Base-by-base conservation (phyloP, 345 rosid species). In the Brassica cretica region DNA sequence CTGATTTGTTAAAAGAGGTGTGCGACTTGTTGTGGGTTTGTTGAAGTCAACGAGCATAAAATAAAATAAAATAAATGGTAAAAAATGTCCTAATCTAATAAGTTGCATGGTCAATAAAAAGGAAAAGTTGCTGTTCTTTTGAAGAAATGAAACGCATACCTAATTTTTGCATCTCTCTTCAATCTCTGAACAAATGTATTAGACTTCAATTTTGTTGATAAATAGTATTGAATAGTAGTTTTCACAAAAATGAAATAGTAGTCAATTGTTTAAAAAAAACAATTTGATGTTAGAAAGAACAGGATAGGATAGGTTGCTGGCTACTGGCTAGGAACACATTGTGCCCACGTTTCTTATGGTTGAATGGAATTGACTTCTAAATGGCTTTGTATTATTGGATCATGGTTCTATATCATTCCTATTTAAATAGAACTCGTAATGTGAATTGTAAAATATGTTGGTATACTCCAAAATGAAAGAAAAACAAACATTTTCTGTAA, bases 331-430 rank as follows among this genome's bases (percentile, higher is more conserved):
- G 55, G 29, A 56, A 37, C 51, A 39, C 7, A 49, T 2, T 37
- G 24, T 49, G 35, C 41, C 39, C 56, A 72, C 63, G 67, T 78
- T 55, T 59, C 29, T 49, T 30, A 60, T 29, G 65, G 70, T 74
- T 63, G 71, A 74, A 74, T 27, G 19, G 67, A 68, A 62, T 55
- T 74, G 82, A 79, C 79, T 74, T 68, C 15, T 78, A 6, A 14
- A 14, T 25, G 30, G 19, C 39, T 63, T 62, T 33, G 16, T 56
- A 56, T 55, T 51, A 51, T 16, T 53, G 60, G 60, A 24, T 53
- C 24, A 16, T n/a, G n/a, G 19, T 51, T 51, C 19, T 51, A 51
- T 51, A n/a, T 1, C 4, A 46, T 46, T 46, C 7, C 16, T 46
- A 46, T 46, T 51, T n/a, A n/a, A n/a, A n/a, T n/a, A 51, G 7